phyloP scores from a whole-genome alignment of 805 yeast species.

The Blastobotrys chiropterorum region DNA sequence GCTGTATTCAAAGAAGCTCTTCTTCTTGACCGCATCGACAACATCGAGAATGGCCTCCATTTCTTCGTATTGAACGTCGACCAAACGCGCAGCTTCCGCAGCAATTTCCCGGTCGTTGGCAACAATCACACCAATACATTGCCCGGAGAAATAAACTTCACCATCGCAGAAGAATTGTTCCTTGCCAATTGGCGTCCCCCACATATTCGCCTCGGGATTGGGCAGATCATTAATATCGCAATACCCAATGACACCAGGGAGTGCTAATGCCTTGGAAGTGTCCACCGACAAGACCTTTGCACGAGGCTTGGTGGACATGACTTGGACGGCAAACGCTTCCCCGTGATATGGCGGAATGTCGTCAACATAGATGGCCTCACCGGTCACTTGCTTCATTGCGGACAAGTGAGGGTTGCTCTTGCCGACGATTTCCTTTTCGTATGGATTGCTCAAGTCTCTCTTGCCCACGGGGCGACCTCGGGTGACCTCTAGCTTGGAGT shows the following conservation, averaged over 20 bases:
- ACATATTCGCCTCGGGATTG: slow-evolving; percentile 33
- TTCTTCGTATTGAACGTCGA: slow-evolving; percentile 40
- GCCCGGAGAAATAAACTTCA: slow-evolving; percentile 38
- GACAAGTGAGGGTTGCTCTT: slow-evolving; percentile 40
- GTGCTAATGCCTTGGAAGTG: slow-evolving; percentile 32
- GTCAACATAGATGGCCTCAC: slow-evolving; percentile 42
- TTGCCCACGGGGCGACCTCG: slow-evolving; percentile 33
- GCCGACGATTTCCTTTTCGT: slow-evolving; percentile 36
- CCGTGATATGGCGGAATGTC: slow-evolving; percentile 38
- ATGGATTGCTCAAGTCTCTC: slow-evolving; percentile 36
- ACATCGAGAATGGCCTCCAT: slow-evolving; percentile 35
- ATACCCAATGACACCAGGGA: slow-evolving; percentile 40
- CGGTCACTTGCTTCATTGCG: slow-evolving; percentile 42
- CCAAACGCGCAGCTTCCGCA: slow-evolving; percentile 37
- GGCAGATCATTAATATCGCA: slow-evolving; percentile 38
- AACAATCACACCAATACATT: slow-evolving; percentile 38
- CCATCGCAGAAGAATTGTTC: slow-evolving; percentile 42
- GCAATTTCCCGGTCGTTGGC: slow-evolving; percentile 38
- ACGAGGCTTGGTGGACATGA: slow-evolving; percentile 38
- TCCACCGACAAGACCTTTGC: slow-evolving; percentile 40
- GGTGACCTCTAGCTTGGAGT: slow-evolving; percentile 32
- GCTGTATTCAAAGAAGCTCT: slow-evolving; percentile 35
- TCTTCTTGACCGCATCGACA: slow-evolving; percentile 39
- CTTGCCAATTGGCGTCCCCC: slow-evolving; percentile 40
- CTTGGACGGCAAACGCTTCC: slow-evolving; percentile 41